These are phyloP conservation scores for Botrytis cinerea DNA, from an alignment of 2,329 filamentous ascomycete genomes.

Conservation along the genomic window DNA sequence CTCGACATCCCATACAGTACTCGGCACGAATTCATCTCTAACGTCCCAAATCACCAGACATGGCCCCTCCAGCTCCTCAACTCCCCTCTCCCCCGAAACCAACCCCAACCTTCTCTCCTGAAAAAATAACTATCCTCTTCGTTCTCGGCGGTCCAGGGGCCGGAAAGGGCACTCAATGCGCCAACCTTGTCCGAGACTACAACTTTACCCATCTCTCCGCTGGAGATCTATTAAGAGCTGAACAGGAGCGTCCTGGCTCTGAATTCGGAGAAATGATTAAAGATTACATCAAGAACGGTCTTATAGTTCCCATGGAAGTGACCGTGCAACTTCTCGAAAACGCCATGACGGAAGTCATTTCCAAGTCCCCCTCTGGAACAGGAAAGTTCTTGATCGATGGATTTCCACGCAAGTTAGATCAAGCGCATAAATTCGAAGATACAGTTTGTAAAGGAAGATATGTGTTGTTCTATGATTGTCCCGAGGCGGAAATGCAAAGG, in stretches of 20 bases:
- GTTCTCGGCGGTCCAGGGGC: conserved; percentile 94
- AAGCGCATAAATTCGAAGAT: conserved; percentile 91
- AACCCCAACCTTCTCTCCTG: conserved; percentile 69
- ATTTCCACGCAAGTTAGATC: conserved; percentile 96
- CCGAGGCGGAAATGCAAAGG: conserved; percentile 76
- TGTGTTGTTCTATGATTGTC: conserved; percentile 92
- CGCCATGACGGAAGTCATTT: conserved; percentile 75
- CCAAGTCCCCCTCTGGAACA: conserved; percentile 51
- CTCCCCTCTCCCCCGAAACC: conserved; percentile 55
- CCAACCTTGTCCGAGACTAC: conserved; percentile 81
- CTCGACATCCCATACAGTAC: neutral
- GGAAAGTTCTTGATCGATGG: conserved; percentile 77
- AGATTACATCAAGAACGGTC: conserved; percentile 88
- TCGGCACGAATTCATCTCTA: neutral
- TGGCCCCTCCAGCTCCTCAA: conserved; percentile 26
- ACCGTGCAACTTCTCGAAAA: conserved; percentile 93
- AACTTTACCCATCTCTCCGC: conserved; percentile 92
- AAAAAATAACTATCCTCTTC: conserved; percentile 88
- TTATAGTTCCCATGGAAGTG: conserved; percentile 98
- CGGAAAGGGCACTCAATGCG: conserved; percentile 95
- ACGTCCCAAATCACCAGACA: conserved; percentile 19
- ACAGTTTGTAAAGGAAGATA: conserved; percentile 80
- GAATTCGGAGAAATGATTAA: conserved; percentile 93
- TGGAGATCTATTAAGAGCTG: conserved; percentile 88
- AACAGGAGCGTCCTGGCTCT: conserved; percentile 83